Conservation (phyloP, 345 rosid species). For the Eucalyptus virginea region DNA sequence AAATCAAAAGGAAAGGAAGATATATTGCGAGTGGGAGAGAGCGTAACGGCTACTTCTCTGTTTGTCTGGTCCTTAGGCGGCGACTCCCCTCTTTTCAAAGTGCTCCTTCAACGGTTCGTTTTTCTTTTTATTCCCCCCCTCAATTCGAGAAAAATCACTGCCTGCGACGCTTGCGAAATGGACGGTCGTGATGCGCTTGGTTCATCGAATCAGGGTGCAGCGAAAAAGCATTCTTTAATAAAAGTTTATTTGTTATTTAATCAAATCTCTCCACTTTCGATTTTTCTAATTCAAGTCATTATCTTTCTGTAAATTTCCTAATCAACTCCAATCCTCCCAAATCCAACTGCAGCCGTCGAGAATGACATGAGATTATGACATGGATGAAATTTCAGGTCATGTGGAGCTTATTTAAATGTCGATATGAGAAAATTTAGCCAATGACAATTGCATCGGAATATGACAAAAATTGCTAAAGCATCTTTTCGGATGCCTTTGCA, state of each 20-base stretch:
- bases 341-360: not conserved
- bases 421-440: not conserved
- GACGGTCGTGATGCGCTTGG: not conserved
- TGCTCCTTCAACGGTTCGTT: not conserved
- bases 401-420: not conserved
- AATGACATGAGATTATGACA: not conserved
- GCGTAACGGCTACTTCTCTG: conserved; percentile 30
- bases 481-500: not conserved
- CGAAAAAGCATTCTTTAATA: not conserved
- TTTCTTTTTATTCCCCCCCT: not conserved
- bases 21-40: not conserved
- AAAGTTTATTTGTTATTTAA: not conserved
- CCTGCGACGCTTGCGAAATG: not conserved
- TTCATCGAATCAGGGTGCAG: not conserved
- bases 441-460: fast-evolving
- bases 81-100: not conserved
- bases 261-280: not conserved
- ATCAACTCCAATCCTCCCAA: not conserved
- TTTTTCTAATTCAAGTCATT: not conserved
- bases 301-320: not conserved
- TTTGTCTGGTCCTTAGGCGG: not conserved
- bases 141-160: not conserved
- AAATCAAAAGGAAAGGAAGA: not conserved
- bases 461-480: not conserved
- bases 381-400: not conserved